Percentiles rank a stretch among this genome's conserved stretches.
These are phyloP conservation scores for Fistulina hepatica DNA, from an alignment of 1,284 basidiomycete genomes.

Conservation along the genomic window DNA sequence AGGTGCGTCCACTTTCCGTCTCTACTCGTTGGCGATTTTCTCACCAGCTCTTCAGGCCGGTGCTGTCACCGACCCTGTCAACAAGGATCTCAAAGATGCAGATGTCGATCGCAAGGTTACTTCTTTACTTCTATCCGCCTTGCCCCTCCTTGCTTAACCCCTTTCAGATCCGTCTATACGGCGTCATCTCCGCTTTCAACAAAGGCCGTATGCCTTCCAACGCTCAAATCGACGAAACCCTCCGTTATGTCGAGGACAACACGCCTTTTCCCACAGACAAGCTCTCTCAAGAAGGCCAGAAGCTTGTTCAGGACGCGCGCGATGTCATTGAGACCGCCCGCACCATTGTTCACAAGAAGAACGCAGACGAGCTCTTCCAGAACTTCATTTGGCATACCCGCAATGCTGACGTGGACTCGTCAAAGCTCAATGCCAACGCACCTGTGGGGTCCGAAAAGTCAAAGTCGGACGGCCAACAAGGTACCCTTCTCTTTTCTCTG, in stretches of 20 bases:
- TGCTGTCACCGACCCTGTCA: slow-evolving; percentile 45
- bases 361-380: slow-evolving; percentile 83
- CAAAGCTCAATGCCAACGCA: slow-evolving; percentile 21
- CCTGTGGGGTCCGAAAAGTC: slow-evolving; percentile 48
- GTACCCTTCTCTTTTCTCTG: slow-evolving; percentile 24
- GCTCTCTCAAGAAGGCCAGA: slow-evolving; percentile 68
- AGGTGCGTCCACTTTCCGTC: slow-evolving; percentile 12
- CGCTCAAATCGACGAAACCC: slow-evolving; percentile 63
- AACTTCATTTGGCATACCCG: slow-evolving; percentile 74
- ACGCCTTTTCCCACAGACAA: slow-evolving; percentile 52
- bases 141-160: background rate
- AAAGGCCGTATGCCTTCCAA: slow-evolving; percentile 74
- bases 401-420: slow-evolving; percentile 38
- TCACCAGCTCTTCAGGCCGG: slow-evolving; percentile 24
- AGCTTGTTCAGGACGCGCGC: slow-evolving; percentile 64
- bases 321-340: slow-evolving; percentile 65
- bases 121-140: background rate
- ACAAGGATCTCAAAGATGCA: slow-evolving; percentile 40
- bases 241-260: slow-evolving; percentile 56
- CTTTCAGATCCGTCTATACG: slow-evolving; percentile 55
- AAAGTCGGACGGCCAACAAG: slow-evolving; percentile 48
- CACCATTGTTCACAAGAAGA: slow-evolving; percentile 69
- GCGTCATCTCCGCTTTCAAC: slow-evolving; percentile 69
- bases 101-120: slow-evolving; percentile 55
- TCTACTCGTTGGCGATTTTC: background rate